A percentile compares a stretch with the other conserved stretches of the same genome.
phyloP scores from a whole-genome alignment of 2,329 filamentous ascomycete species.

The Rhynchosporium graminicola region DNA sequence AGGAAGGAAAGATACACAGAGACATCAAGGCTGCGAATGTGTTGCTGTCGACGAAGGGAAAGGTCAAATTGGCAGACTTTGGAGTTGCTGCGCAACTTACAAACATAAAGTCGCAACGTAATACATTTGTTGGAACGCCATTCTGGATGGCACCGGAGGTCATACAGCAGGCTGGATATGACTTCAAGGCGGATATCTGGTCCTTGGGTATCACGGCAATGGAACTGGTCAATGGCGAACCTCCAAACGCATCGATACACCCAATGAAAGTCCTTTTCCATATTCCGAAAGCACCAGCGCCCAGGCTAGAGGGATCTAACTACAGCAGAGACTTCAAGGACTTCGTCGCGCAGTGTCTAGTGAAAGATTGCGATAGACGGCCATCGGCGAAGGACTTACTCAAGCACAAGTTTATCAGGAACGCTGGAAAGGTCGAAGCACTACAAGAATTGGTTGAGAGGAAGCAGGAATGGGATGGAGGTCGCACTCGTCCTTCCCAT shows the following conservation, averaged over 20 bases:
- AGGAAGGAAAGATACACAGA: slow-evolving; percentile 91
- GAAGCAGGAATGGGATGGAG: slow-evolving; percentile 79
- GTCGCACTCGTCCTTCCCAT: slow-evolving; percentile 66
- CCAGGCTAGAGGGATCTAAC: slow-evolving; percentile 74
- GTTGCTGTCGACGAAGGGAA: slow-evolving; percentile 84
- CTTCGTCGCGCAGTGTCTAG: slow-evolving; percentile 85
- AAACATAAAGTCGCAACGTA: slow-evolving; percentile 95
- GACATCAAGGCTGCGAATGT: slow-evolving; percentile 98
- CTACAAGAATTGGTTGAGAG: slow-evolving; percentile 85
- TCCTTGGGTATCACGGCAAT: slow-evolving; percentile 89
- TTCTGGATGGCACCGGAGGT: slow-evolving; percentile 98
- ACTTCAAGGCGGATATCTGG: slow-evolving; percentile 94
- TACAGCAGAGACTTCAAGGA: slow-evolving; percentile 93
- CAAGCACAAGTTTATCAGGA: slow-evolving; percentile 83
- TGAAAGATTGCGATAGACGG: slow-evolving; percentile 85
- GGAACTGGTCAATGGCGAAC: slow-evolving; percentile 84
- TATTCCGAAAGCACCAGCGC: slow-evolving; percentile 85
- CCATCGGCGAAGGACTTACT: slow-evolving; percentile 85
- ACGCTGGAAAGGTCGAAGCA: slow-evolving; percentile 83
- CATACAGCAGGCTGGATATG: slow-evolving; percentile 80
- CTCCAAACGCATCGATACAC: slow-evolving; percentile 81
- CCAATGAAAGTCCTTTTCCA: slow-evolving; percentile 93
- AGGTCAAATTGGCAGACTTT: slow-evolving; percentile 95
- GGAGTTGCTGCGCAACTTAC: slow-evolving; percentile 95
- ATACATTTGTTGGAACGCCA: slow-evolving; percentile 96